phyloP scores from a whole-genome alignment of 2,329 filamentous ascomycete genomes.

The Cercospora zeina region DNA sequence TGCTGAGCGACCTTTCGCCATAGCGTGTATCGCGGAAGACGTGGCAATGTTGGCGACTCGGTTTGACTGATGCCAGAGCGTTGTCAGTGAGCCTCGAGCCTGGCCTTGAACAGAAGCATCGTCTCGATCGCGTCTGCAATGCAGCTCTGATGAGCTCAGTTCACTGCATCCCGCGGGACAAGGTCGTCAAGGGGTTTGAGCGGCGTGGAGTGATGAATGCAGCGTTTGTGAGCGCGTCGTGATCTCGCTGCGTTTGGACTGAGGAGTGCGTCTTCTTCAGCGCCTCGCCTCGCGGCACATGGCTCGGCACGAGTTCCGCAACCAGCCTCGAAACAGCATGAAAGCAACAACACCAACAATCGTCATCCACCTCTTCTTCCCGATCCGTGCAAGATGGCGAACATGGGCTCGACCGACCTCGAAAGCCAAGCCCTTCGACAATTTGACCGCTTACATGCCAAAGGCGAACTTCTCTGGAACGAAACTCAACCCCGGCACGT shows the following conservation, averaged over 20 bases:
- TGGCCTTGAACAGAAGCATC: too few relatives aligned
- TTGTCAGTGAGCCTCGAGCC: too few relatives aligned
- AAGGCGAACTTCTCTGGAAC: slow-evolving; percentile 20
- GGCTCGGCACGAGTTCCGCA: not conserved
- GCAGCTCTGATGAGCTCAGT: too few relatives aligned
- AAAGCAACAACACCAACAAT: too few relatives aligned
- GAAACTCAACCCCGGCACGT: slow-evolving; percentile 8
- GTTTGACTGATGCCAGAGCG: too few relatives aligned
- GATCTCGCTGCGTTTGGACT: not conserved
- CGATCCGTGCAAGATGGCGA: not conserved
- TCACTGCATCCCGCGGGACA: too few relatives aligned
- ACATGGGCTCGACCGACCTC: slow-evolving; percentile 13
- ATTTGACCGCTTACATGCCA: slow-evolving; percentile 19
- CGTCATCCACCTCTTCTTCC: not conserved
- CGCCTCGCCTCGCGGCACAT: not conserved
- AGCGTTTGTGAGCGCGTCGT: not conserved
- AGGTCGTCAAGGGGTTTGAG: too few relatives aligned
- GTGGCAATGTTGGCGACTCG: too few relatives aligned
- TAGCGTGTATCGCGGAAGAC: too few relatives aligned
- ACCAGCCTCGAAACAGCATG: not conserved
- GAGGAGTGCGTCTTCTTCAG: not conserved
- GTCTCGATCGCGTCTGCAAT: too few relatives aligned
- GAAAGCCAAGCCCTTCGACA: slow-evolving; percentile 17
- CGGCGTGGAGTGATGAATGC: not conserved
- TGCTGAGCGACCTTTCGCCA: too few relatives aligned